Evolutionary conservation across 78 protist species (phyloP).

Genomic region (Creolimax fragrantissima): DNA sequence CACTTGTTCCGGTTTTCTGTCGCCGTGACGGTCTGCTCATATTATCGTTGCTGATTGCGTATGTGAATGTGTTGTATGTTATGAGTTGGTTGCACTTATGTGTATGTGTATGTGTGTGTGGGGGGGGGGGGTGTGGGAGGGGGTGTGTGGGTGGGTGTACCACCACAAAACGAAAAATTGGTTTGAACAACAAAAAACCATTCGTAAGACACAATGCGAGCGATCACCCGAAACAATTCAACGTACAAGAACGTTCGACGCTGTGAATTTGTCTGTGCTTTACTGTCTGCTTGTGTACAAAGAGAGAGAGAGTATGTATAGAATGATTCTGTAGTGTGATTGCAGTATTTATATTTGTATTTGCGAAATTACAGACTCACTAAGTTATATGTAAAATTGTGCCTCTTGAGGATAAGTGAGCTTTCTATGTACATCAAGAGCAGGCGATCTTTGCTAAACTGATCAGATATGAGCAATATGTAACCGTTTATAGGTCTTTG

Average conservation of each 20-base stretch:
- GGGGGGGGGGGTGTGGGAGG: background rate
- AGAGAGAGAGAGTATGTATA: background rate
- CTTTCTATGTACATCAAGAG: no score
- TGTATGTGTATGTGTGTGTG: background rate
- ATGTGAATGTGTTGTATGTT: background rate
- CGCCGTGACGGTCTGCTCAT: conserved; percentile 70
- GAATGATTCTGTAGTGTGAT: background rate
- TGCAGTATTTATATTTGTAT: no score
- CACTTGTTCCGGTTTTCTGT: conserved; percentile 8
- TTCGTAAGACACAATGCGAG: no score
- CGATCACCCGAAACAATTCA: background rate
- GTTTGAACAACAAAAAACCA: background rate
- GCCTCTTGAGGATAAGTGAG: no score
- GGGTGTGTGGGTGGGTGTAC: background rate
- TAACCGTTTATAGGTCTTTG: no score
- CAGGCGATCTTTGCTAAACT: no score
- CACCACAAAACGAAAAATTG: background rate
- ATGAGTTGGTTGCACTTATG: background rate
- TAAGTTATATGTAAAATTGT: no score
- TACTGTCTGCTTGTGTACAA: background rate
- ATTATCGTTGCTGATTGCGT: conserved; percentile 79
- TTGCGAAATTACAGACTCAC: no score
- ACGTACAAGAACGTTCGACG: background rate
- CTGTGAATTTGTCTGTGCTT: background rate
- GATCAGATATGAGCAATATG: no score